These are phyloP conservation scores for Psilocybe cyanescens DNA, from an alignment of 768 basidiomycete species.

Conservation along the genomic window DNA sequence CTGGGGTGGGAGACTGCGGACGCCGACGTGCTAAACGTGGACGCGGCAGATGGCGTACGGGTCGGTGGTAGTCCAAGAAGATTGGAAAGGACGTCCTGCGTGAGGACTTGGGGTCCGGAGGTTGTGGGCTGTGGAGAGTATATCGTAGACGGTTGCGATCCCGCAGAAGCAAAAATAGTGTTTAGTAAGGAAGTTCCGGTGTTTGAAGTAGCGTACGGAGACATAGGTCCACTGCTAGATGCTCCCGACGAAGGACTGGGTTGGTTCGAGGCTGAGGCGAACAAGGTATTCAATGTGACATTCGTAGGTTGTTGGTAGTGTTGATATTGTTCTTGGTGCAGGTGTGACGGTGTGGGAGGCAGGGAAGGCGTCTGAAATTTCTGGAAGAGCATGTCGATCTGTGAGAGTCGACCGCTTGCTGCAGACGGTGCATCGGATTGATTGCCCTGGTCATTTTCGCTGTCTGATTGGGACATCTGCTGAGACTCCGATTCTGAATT, in stretches of 20 bases:
- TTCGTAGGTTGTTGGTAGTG: constrained; percentile 32
- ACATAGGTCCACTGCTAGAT: constrained; percentile 31
- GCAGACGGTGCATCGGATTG: constrained; percentile 27
- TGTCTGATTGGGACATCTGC: constrained; percentile 26
- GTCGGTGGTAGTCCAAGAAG: constrained; percentile 60
- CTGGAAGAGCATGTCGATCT: constrained; percentile 52
- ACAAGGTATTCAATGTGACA: constrained; percentile 51
- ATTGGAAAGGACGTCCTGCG: constrained; percentile 69
- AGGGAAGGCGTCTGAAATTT: constrained; percentile 37
- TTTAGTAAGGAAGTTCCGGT: constrained; percentile 67
- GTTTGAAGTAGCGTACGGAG: constrained; percentile 24
- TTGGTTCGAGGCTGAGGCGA: constrained; percentile 31
- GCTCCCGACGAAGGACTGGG: constrained; percentile 22
- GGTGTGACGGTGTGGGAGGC: constrained; percentile 21
- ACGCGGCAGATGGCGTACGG: constrained; percentile 44
- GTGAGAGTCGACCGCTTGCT: constrained; percentile 36
- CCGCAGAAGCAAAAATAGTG: constrained; percentile 76
- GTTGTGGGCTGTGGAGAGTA: constrained; percentile 38
- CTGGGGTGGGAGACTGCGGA: constrained; percentile 43
- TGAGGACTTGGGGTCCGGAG: constrained; percentile 66
- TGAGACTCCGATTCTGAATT: constrained; percentile 25
- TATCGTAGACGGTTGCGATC: constrained; percentile 2
- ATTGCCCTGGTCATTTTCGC: constrained; percentile 29
- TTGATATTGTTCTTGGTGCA: neutral
- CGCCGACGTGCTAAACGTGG: constrained; percentile 23